These are phyloP conservation scores for Talaromyces piceae DNA, from an alignment of 2,329 filamentous ascomycete species.

Conservation along the genomic window DNA sequence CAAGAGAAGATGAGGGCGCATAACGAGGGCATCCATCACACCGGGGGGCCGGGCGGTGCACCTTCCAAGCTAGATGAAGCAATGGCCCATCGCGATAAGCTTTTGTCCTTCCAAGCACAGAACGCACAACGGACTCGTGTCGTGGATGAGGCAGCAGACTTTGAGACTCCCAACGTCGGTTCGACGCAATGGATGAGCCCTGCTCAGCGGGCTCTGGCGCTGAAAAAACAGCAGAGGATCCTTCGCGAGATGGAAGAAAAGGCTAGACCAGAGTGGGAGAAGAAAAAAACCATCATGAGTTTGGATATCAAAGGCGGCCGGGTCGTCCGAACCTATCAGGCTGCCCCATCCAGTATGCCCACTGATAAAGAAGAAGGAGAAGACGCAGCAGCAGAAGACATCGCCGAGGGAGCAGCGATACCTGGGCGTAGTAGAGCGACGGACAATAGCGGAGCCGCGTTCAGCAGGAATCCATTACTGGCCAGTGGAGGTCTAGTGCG, in stretches of 20 bases:
- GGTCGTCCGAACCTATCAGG: constrained; percentile 52
- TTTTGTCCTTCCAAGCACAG: constrained; percentile 75
- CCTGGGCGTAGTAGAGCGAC: constrained; percentile 15
- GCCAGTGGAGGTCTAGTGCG: constrained; percentile 37
- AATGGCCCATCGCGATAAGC: constrained; percentile 69
- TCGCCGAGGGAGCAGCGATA: constrained; percentile 13
- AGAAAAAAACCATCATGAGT: constrained; percentile 73
- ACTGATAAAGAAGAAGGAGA: no score
- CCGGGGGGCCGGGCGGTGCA: constrained; percentile 23
- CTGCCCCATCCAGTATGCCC: constrained; percentile 26
- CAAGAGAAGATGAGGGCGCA: constrained; percentile 79
- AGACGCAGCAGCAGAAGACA: constrained; percentile 15
- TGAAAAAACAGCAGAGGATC: constrained; percentile 79
- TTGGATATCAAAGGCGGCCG: constrained; percentile 74
- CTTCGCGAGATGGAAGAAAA: constrained; percentile 83
- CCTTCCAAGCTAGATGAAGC: constrained; percentile 59
- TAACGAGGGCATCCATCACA: constrained; percentile 46
- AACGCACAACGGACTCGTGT: constrained; percentile 79
- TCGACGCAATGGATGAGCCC: constrained; percentile 77
- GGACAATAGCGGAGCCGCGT: constrained; percentile 24
- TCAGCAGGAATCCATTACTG: constrained; percentile 39
- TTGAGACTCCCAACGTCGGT: constrained; percentile 54
- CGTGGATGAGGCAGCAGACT: constrained; percentile 75
- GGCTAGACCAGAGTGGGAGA: constrained; percentile 78
- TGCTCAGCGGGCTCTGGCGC: constrained; percentile 69